phyloP scores from a whole-genome alignment of 257 asterid species.

The Gardenia jasminoides region DNA sequence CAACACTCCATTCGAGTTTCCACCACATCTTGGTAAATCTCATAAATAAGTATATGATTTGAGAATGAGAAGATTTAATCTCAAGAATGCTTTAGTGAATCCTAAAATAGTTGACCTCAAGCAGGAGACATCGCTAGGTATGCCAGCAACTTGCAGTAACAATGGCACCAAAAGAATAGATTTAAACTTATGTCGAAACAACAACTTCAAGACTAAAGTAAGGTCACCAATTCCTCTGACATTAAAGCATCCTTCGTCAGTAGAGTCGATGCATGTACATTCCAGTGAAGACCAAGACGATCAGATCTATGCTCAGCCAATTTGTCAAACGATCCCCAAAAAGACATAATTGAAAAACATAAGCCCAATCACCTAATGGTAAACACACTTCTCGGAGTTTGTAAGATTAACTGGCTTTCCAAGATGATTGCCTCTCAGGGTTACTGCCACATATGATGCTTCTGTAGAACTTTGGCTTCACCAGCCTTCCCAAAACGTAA shows the following conservation, averaged over 20 bases:
- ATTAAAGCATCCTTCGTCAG: not conserved
- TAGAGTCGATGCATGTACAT: conserved; percentile 12
- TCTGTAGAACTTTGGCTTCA: conserved; percentile 57
- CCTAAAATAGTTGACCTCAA: not conserved
- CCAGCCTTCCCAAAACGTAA: conserved; percentile 71
- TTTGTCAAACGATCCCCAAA: not conserved
- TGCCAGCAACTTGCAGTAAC: not conserved
- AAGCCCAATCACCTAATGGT: conserved; percentile 24
- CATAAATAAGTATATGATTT: not conserved
- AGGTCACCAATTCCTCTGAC: not conserved
- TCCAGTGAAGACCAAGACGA: not conserved
- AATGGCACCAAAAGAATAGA: not conserved
- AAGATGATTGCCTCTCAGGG: conserved; percentile 50
- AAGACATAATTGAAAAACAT: not conserved
- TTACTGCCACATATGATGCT: conserved; percentile 45
- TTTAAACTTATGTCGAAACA: not conserved
- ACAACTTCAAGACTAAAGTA: not conserved
- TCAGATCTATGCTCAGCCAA: not conserved
- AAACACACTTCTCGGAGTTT: conserved; percentile 46
- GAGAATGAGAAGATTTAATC: not conserved
- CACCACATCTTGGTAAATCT: not conserved
- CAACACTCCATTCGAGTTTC: not conserved
- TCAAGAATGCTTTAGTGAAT: not conserved
- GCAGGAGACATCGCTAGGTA: not conserved
- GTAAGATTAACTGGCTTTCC: conserved; percentile 57